Evolutionary conservation across 805 yeast genomes (phyloP), one percentile per base, ranked within the genome.

Genomic region (Saturnispora sanitii): DNA sequence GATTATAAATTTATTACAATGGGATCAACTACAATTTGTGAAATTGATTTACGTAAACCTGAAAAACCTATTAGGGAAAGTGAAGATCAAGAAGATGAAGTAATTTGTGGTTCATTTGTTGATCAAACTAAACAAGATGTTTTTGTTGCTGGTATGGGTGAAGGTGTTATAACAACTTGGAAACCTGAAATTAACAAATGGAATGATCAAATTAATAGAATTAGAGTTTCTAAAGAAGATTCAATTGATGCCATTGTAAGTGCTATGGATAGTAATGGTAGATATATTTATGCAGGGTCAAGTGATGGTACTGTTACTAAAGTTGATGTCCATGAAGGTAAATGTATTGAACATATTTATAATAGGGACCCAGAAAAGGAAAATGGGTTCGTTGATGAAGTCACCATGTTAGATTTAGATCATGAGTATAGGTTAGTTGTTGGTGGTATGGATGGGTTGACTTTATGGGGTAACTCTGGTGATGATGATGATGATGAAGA

Each of bases 21-120:
- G 21, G 96, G 96, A 1, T 79, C 90, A 9, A 83, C 95, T 3
- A 81, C 88, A 0, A 63, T 90, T 33, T 71, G 86, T 1, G 80
- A 79, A 44, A 69, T 88, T 52, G 96, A 90, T 57, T 67, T 81
- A 3, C 65, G 96, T 36, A 83, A 81, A 26, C 43, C 49, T 5
- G 54, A 48, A 13, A 83, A 82, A 4, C 68, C 77, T 2, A 58
- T 80, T 1, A 61, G 73, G 3, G 70, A 71, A 30, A 78, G 88
- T 28, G 97, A 88, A 47, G 88, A 86, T 55, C 98, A 90, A 62
- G 95, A 82, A 49, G 97, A 90, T 54, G 98, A 90, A 55, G 62
- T 90, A n/a, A 61, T 90, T 33, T 70, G 87, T 42, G 80, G 85
- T 51, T 65, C 83, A 29, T 76, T 79, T 62, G 71, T 79, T 1